Percentiles rank a stretch among this genome's conserved stretches.
phyloP scores from a whole-genome alignment of 306 rosid species.

The Rosa chinensis region DNA sequence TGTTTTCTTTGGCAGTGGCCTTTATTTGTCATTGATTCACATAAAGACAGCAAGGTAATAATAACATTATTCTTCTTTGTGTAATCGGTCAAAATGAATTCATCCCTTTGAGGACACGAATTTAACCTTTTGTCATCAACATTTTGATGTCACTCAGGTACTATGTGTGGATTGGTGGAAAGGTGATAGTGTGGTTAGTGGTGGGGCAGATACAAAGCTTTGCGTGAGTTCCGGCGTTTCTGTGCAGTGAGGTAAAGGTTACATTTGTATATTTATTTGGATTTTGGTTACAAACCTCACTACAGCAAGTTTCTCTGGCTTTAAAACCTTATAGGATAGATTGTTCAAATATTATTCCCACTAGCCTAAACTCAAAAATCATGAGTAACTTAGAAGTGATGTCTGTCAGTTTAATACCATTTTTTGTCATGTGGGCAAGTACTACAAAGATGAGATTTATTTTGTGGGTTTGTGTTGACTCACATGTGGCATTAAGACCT shows the following conservation, averaged over 20 bases:
- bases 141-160: conserved; percentile 47
- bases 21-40: conserved; percentile 66
- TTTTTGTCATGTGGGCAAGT: background rate
- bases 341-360: background rate
- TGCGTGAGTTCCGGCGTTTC: conserved; percentile 71
- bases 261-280: too few species aligned
- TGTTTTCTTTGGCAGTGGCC: conserved; percentile 80
- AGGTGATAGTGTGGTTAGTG: conserved; percentile 68
- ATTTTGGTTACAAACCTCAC: background rate
- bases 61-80: background rate
- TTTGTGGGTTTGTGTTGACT: background rate
- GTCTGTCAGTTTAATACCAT: background rate
- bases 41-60: conserved; percentile 80
- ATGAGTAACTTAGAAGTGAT: background rate
- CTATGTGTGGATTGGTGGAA: conserved; percentile 95
- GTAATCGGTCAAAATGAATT: background rate
- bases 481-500: conserved; percentile 3
- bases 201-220: conserved; percentile 86
- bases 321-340: background rate
- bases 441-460: background rate
- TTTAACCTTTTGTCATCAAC: background rate
- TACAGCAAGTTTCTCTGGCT: background rate
- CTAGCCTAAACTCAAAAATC: conserved; percentile 2
- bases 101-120: background rate
- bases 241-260: conserved; percentile 37